Base-by-base conservation (phyloP, 495 filamentous ascomycete genomes). In the Penicillium antarcticum region DNA sequence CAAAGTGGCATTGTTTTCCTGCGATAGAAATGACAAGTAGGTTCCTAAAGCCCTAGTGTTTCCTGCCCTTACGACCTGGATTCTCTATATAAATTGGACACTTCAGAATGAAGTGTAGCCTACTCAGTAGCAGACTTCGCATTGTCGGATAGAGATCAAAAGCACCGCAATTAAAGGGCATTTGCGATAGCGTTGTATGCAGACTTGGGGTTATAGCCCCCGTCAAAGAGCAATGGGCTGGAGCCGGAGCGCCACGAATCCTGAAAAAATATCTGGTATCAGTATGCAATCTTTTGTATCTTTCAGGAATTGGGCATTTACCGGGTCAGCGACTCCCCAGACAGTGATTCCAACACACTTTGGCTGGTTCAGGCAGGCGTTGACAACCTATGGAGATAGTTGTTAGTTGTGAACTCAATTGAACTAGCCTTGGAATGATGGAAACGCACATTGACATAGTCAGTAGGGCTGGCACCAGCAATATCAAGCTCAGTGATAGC, bases 261-360 rank as follows among this genome's bases (percentile, higher is more conserved):
- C 65, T 68, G 31, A 23, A 5, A 41, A 13, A 39, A 19, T 69
- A 40, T 51, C 23, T 32, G 35, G 51, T 49, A 58, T 26, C 35
- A 18, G n/a, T 35, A 23, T 26, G 10, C 1, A 26, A 31, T 26
- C 2, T 12, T 45, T 24, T 18, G 21, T 11, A 9, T 1, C 11
- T 5, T 23, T 13, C 5, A 5, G 11, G 33, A n/a, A 34, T 3
- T 24, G 12, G 34, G 46, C 13, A 57, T 71, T 63, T 83, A 68
- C 83, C 19, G 67, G 62, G 56, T 89, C 87, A 49, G 81, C 72
- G 6, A 91, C 82, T 61, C 87, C 87, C 87, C 87, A 91, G 31
- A 86, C 84, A 14, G 87, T 89, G 56, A 91, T 82, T 49, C 86
- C 86, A 17, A 89, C 78, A 63, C 87, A 90, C 65, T 83, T 85